These are phyloP conservation scores for Geotrichum carabidarum DNA, from an alignment of 1,139 yeast species.

Conservation along the genomic window DNA sequence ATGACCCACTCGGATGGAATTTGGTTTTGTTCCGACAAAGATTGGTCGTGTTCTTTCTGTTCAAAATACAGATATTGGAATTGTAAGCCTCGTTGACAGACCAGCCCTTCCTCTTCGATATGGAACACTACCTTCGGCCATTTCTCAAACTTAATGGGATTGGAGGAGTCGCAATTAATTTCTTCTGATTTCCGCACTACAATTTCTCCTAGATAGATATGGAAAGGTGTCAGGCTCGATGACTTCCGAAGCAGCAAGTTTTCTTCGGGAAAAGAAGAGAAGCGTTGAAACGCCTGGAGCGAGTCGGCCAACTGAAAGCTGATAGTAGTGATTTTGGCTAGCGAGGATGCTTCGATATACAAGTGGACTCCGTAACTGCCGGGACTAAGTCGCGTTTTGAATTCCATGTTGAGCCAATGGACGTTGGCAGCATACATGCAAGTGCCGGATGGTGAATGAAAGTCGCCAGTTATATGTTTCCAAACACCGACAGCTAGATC, in stretches of 20 bases:
- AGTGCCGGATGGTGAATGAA: slow-evolving; percentile 22
- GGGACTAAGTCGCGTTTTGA: slow-evolving; percentile 28
- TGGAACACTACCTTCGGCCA: slow-evolving; percentile 19
- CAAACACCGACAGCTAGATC: slow-evolving; percentile 21
- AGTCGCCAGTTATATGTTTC: slow-evolving; percentile 25
- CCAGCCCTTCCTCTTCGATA: slow-evolving; percentile 12
- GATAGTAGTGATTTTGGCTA: slow-evolving; percentile 25
- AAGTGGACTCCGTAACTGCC: slow-evolving; percentile 28
- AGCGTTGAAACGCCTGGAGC: slow-evolving; percentile 18
- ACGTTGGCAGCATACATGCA: slow-evolving; percentile 31
- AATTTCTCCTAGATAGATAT: slow-evolving; percentile 17
- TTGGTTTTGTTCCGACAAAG: slow-evolving; percentile 8
- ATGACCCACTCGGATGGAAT: slow-evolving; percentile 10
- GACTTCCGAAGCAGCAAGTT: background rate
- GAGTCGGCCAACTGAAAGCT: slow-evolving; percentile 21
- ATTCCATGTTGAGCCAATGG: slow-evolving; percentile 25
- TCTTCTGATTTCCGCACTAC: slow-evolving; percentile 4
- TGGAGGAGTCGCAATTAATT: background rate
- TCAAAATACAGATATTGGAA: slow-evolving; percentile 14
- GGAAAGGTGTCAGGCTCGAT: background rate
- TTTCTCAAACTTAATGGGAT: background rate
- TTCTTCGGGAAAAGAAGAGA: slow-evolving; percentile 6
- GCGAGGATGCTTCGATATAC: slow-evolving; percentile 25
- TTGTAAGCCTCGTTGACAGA: slow-evolving; percentile 14
- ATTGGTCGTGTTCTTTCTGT: background rate